phyloP scores from a whole-genome alignment of 306 rosid species.

The Rosa persica region DNA sequence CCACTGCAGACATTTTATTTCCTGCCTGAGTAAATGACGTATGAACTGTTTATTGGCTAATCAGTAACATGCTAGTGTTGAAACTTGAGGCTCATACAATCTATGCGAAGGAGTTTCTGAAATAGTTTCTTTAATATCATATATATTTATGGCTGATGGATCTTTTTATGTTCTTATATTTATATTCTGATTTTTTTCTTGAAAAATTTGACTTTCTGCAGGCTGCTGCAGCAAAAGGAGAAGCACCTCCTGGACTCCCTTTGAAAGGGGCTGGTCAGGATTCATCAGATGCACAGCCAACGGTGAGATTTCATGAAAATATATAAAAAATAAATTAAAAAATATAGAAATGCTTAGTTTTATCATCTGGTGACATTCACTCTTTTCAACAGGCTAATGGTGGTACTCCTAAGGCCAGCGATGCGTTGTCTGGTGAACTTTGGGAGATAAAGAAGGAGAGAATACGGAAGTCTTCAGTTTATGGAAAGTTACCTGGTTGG shows the following conservation, averaged over 20 bases:
- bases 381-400: conserved; percentile 63
- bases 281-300: conserved; percentile 75
- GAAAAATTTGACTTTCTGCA: conserved; percentile 37
- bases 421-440: conserved; percentile 96
- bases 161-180: background rate
- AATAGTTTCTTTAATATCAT: background rate
- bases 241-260: conserved; percentile 99
- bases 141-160: background rate
- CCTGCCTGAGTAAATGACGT: no score
- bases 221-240: conserved; percentile 99
- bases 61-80: background rate
- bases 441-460: conserved; percentile 94
- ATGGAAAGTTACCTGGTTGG: conserved; percentile 85
- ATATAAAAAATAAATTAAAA: background rate
- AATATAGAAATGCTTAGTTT: conserved; percentile 16
- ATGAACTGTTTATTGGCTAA: background rate
- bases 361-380: conserved; percentile 22
- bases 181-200: background rate
- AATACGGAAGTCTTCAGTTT: conserved; percentile 70
- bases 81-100: background rate
- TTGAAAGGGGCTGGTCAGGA: conserved; percentile 98
- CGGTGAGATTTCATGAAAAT: conserved; percentile 37
- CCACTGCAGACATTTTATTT: background rate
- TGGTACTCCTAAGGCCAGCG: conserved; percentile 78
- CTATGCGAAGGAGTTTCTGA: background rate